Percentiles rank a stretch among this genome's conserved stretches.
Conservation (phyloP, 805 yeast genomes). For the Wickerhamiella alocasiicola region DNA sequence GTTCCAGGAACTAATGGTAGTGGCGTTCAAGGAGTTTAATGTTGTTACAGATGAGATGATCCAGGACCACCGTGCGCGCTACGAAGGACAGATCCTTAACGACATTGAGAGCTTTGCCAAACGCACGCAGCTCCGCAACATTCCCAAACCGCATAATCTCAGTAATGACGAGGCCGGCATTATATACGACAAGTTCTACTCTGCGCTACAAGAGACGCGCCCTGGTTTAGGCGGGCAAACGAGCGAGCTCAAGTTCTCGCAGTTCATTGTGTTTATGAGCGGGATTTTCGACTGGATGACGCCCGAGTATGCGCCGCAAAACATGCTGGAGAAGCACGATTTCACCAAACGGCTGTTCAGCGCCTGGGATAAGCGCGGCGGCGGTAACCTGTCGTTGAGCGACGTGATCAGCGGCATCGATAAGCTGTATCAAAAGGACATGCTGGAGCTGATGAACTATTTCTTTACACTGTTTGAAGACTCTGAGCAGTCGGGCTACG, state of each 20-base stretch:
- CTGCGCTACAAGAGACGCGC: slow-evolving; percentile 52
- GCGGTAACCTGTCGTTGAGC: slow-evolving; percentile 46
- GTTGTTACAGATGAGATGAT: slow-evolving; percentile 66
- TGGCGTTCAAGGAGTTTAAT: slow-evolving; percentile 83
- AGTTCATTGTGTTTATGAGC: slow-evolving; percentile 61
- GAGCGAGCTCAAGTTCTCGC: slow-evolving; percentile 61
- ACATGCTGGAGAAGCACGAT: slow-evolving; percentile 25
- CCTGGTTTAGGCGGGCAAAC: slow-evolving; percentile 35
- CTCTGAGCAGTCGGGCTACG: slow-evolving; percentile 38
- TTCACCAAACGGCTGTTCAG: slow-evolving; percentile 54
- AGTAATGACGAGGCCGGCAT: slow-evolving; percentile 47
- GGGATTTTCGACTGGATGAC: slow-evolving; percentile 67
- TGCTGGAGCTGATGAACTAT: slow-evolving; percentile 65
- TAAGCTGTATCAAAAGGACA: slow-evolving; percentile 52
- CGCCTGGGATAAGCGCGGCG: slow-evolving; percentile 52
- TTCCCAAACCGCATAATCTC: slow-evolving; percentile 60
- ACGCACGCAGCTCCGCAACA: slow-evolving; percentile 76
- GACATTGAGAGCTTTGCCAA: slow-evolving; percentile 86
- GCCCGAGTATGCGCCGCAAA: slow-evolving; percentile 22
- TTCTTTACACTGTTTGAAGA: slow-evolving; percentile 68
- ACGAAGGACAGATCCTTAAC: slow-evolving; percentile 63
- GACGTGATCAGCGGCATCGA: slow-evolving; percentile 67
- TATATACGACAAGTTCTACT: slow-evolving; percentile 74
- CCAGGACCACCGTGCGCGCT: slow-evolving; percentile 52
- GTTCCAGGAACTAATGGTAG: slow-evolving; percentile 81